Conservation (phyloP, 148 eudicot species). For the Heliosperma pusillum region DNA sequence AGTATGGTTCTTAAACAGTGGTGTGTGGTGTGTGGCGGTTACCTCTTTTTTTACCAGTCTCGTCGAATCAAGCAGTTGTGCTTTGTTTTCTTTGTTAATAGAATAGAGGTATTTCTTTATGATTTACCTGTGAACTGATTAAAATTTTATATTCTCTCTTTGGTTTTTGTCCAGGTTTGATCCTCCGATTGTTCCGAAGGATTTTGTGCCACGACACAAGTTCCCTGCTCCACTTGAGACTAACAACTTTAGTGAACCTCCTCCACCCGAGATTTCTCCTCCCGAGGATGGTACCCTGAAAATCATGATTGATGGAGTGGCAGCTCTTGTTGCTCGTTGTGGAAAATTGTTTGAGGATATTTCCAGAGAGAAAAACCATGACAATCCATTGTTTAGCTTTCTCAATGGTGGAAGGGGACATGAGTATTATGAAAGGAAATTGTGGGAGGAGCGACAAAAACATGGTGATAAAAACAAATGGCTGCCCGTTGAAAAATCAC, state of each 20-base stretch:
- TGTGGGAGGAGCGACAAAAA: slow-evolving; percentile 89
- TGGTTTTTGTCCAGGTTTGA: slow-evolving; percentile 54
- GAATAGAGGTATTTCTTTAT: background rate
- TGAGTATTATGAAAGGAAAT: slow-evolving; percentile 76
- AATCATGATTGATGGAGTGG: slow-evolving; percentile 85
- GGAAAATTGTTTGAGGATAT: slow-evolving; percentile 93
- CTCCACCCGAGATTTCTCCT: slow-evolving; percentile 71
- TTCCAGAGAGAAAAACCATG: slow-evolving; percentile 74
- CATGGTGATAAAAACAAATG: slow-evolving; percentile 42
- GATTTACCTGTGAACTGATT: background rate
- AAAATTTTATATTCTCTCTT: slow-evolving; percentile 13
- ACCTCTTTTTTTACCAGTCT: slow-evolving; percentile 26
- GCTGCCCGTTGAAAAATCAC: slow-evolving; percentile 41
- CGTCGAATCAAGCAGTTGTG: background rate
- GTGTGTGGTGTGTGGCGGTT: slow-evolving; percentile 84
- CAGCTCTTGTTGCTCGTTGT: slow-evolving; percentile 83
- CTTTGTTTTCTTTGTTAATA: background rate
- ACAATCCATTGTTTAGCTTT: slow-evolving; percentile 75
- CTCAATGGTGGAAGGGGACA: slow-evolving; percentile 82
- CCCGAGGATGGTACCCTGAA: slow-evolving; percentile 72
- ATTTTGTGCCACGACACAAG: slow-evolving; percentile 67
- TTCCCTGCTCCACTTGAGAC: slow-evolving; percentile 60
- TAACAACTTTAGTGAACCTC: slow-evolving; percentile 32
- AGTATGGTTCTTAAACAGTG: too few species aligned
- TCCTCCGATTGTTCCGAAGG: slow-evolving; percentile 75